Evolutionary conservation across 257 asterid species (phyloP), one percentile per base, ranked within the genome.

Genomic region (Eucommia ulmoides): DNA sequence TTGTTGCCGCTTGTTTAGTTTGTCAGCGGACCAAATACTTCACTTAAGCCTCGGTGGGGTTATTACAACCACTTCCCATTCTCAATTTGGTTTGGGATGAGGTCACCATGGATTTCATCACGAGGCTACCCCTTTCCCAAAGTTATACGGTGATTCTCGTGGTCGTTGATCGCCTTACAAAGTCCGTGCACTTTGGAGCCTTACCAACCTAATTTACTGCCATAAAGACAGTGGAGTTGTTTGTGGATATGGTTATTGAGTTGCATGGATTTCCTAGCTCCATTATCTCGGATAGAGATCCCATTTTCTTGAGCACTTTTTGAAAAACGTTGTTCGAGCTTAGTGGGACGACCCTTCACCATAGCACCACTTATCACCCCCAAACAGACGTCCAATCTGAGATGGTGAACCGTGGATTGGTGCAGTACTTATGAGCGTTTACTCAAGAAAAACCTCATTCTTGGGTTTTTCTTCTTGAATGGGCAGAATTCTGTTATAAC

Each of bases 101-200:
- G 7, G 19, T 51, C 5, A 7, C 24, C 8, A 51, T 51, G 45
- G 55, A 22, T 25, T 26, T 51, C 38, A 51, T 51, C 8, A 51
- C 55, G 1, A 6, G 14, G 19, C 19, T 51, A 8, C 42, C 21
- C 8, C 8, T 18, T 23, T 33, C 19, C 8, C 14, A 0, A 17
- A 44, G 14, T 18, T 1, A 8, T 5, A 10, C 42, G 17, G 38
- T 14, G 0, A 24, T 51, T 0, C 8, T 24, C 20, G 22, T 19
- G 7, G 16, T 51, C 7, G 23, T 51, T 3, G 55, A 51, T 26
- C 41, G 4, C 0, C 23, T 51, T 1, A 20, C 45, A 2, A 26
- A 51, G 15, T 24, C 8, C 20, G 56, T 12, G 7, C 17, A 51
- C 14, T 26, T 26, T 19, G 19, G 19, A 2, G 11, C 56, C 0